These are phyloP conservation scores for Boletus insuetus DNA, from an alignment of 768 basidiomycete genomes.

Conservation along the genomic window DNA sequence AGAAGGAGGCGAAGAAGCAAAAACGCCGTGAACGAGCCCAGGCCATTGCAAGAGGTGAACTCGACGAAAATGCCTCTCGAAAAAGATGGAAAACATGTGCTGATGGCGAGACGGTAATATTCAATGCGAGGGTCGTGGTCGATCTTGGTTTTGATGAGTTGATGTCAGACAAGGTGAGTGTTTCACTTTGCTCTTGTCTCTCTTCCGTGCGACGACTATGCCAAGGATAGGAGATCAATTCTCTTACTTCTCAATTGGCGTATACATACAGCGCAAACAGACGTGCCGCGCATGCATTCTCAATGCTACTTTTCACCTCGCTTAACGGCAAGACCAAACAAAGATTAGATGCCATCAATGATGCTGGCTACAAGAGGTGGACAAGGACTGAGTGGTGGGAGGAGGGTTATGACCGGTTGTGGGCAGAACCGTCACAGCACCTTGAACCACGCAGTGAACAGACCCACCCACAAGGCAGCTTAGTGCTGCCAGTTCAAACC, in stretches of 20 bases:
- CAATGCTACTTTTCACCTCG: conserved; percentile 74
- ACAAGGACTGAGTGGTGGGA: conserved; percentile 79
- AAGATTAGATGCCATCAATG: conserved; percentile 60
- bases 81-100: conserved; percentile 24
- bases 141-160: conserved; percentile 91
- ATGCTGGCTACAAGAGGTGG: conserved; percentile 80
- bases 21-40: conserved; percentile 62
- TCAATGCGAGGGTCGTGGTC: conserved; percentile 68
- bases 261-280: conserved; percentile 91
- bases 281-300: conserved; percentile 64
- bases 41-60: conserved; percentile 48
- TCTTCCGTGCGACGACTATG: conserved; percentile 10
- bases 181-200: conserved; percentile 13
- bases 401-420: conserved; percentile 68
- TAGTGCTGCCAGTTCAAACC: conserved; percentile 6
- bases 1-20: conserved; percentile 74
- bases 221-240: conserved; percentile 75
- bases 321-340: conserved; percentile 67
- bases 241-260: conserved; percentile 86
- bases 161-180: conserved; percentile 88
- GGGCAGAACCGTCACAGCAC: conserved; percentile 37
- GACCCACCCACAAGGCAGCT: not conserved
- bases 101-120: conserved; percentile 41
- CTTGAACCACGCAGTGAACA: not conserved
- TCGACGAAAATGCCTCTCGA: conserved; percentile 27